Evolutionary conservation across 495 filamentous ascomycete species (phyloP).

Genomic region (Xylaria nigripes): DNA sequence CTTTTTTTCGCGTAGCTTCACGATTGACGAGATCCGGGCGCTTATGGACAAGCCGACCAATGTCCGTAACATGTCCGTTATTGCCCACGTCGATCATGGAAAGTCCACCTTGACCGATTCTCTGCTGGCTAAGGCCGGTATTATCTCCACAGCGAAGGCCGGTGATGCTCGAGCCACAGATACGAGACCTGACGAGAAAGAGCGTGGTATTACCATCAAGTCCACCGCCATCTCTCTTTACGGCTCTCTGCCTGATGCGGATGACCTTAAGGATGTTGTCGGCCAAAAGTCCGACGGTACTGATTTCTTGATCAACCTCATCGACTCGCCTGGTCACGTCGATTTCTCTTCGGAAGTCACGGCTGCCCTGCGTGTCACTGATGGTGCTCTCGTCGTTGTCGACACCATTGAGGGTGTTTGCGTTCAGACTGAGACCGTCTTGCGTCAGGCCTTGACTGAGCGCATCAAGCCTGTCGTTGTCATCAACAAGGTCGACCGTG

Average conservation of each 20-base stretch:
- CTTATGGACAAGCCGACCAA: conserved; percentile 98
- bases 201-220: conserved; percentile 99
- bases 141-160: conserved; percentile 96
- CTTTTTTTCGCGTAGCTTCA: conserved; percentile 64
- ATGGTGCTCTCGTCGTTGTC: conserved; percentile 98
- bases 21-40: conserved; percentile 90
- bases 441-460: conserved; percentile 98
- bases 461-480: conserved; percentile 99
- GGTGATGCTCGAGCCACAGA: conserved; percentile 94
- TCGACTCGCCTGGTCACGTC: conserved; percentile 99
- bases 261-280: conserved; percentile 89
- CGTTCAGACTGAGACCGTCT: conserved; percentile 99
- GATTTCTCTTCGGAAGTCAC: conserved; percentile 99
- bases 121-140: conserved; percentile 97
- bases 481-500: conserved; percentile 99
- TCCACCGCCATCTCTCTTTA: conserved; percentile 99
- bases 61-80: conserved; percentile 98
- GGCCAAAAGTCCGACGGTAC: conserved; percentile 73
- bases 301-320: conserved; percentile 99
- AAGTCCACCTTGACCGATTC: conserved; percentile 99
- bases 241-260: conserved; percentile 68
- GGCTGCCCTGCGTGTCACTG: conserved; percentile 98
- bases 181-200: conserved; percentile 95
- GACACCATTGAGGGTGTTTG: conserved; percentile 99
- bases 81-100: conserved; percentile 99